Evolutionary conservation across 2,329 filamentous ascomycete genomes (phyloP).

Genomic region (Alternaria postmessia): DNA sequence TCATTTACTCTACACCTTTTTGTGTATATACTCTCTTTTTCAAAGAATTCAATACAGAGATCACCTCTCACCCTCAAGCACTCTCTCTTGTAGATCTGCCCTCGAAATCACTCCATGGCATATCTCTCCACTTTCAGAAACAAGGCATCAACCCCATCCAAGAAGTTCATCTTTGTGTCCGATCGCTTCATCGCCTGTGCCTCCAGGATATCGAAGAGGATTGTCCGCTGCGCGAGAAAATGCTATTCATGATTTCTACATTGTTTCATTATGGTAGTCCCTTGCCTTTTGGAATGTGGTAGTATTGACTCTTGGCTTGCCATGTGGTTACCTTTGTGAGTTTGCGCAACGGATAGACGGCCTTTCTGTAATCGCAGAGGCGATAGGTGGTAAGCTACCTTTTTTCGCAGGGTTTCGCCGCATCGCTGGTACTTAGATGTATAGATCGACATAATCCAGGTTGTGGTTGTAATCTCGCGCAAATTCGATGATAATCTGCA

Average conservation of each 20-base stretch:
- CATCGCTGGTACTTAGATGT: background rate
- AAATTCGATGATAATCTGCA: background rate
- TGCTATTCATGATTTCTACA: background rate
- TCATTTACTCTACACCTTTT: background rate
- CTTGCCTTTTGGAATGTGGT: no score
- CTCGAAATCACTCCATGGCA: background rate
- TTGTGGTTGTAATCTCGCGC: background rate
- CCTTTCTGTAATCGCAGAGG: no score
- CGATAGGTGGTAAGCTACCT: background rate
- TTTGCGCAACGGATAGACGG: no score
- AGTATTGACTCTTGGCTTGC: no score
- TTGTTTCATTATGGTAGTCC: no score
- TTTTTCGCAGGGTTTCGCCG: background rate
- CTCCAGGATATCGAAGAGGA: slow-evolving; percentile 5
- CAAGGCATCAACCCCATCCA: background rate
- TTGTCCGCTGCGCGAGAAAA: background rate
- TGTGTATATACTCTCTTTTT: slow-evolving; percentile 2
- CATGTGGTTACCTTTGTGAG: no score
- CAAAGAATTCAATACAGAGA: background rate
- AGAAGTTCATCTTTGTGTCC: slow-evolving; percentile 13
- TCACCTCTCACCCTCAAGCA: background rate
- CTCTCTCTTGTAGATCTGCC: slow-evolving; percentile 3
- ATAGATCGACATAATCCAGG: background rate
- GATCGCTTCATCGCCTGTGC: slow-evolving; percentile 3
- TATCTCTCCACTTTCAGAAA: background rate